Conservation (phyloP, 768 basidiomycete species). For the Asterophora parasitica region DNA sequence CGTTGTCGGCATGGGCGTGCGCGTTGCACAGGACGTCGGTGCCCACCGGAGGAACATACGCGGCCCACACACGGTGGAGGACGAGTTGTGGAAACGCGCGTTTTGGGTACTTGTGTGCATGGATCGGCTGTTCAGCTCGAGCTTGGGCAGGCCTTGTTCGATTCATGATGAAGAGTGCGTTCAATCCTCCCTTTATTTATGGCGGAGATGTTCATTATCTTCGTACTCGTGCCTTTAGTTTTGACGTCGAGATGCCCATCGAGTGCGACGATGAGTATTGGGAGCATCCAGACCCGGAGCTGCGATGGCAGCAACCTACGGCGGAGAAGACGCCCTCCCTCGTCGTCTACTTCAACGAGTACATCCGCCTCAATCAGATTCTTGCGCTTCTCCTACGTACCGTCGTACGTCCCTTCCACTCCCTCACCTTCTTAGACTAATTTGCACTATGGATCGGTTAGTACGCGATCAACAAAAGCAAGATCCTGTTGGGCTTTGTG, state of each 20-base stretch:
- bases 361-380: slow-evolving; percentile 58
- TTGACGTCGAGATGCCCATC: slow-evolving; percentile 65
- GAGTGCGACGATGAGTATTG: slow-evolving; percentile 75
- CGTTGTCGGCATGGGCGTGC: slow-evolving; percentile 63
- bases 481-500: slow-evolving; percentile 57
- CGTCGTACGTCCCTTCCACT: slow-evolving; percentile 38
- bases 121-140: slow-evolving; percentile 46
- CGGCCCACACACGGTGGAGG: slow-evolving; percentile 42
- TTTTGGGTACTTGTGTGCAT: slow-evolving; percentile 58
- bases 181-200: not conserved
- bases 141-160: slow-evolving; percentile 67
- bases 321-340: slow-evolving; percentile 44
- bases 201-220: not conserved
- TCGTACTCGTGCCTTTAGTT: slow-evolving; percentile 33
- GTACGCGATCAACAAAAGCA: slow-evolving; percentile 83
- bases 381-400: slow-evolving; percentile 62
- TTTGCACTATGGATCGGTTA: slow-evolving; percentile 19
- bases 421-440: not conserved
- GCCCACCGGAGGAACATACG: slow-evolving; percentile 48
- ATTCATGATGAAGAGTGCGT: slow-evolving; percentile 78
- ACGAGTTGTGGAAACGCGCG: slow-evolving; percentile 72
- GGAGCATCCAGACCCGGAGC: slow-evolving; percentile 52
- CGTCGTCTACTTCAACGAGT: slow-evolving; percentile 50
- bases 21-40: slow-evolving; percentile 76
- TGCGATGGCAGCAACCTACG: slow-evolving; percentile 66